Conservation (phyloP, 306 rosid genomes). For the Cicer judaicum region DNA sequence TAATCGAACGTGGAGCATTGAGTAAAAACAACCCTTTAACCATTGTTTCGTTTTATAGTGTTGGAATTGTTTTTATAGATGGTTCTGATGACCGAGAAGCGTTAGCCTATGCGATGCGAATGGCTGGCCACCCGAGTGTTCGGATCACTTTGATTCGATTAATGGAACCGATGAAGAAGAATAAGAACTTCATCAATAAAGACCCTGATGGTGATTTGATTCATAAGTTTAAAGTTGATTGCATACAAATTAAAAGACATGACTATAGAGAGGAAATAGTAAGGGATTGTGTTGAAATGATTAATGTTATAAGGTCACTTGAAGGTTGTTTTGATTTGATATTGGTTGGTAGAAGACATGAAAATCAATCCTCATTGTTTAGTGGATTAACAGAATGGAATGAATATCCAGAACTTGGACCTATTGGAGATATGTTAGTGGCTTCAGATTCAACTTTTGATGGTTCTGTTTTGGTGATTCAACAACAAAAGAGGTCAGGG, state of each 20-base stretch:
- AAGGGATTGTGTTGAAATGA: constrained; percentile 52
- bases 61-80: constrained; percentile 56
- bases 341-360: constrained; percentile 66
- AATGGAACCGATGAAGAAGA: neutral
- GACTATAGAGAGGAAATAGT: constrained; percentile 50
- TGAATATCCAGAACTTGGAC: constrained; percentile 71
- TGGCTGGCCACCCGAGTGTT: constrained; percentile 49
- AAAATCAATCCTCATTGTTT: constrained; percentile 43
- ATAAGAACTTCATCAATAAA: neutral
- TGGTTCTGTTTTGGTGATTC: constrained; percentile 63
- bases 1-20: constrained; percentile 51
- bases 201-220: constrained; percentile 47
- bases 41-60: constrained; percentile 11
- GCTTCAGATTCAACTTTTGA: constrained; percentile 47
- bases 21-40: neutral
- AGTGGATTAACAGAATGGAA: constrained; percentile 60
- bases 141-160: constrained; percentile 47
- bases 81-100: constrained; percentile 80
- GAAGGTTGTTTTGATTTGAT: constrained; percentile 53
- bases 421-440: constrained; percentile 60
- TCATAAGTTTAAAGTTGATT: constrained; percentile 41
- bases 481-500: constrained; percentile 51
- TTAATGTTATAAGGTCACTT: constrained; percentile 46
- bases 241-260: constrained; percentile 29
- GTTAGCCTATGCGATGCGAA: constrained; percentile 52